These are phyloP conservation scores for Triticum turgidum DNA, from an alignment of 176 grass and related monocot species.

Conservation along the genomic window DNA sequence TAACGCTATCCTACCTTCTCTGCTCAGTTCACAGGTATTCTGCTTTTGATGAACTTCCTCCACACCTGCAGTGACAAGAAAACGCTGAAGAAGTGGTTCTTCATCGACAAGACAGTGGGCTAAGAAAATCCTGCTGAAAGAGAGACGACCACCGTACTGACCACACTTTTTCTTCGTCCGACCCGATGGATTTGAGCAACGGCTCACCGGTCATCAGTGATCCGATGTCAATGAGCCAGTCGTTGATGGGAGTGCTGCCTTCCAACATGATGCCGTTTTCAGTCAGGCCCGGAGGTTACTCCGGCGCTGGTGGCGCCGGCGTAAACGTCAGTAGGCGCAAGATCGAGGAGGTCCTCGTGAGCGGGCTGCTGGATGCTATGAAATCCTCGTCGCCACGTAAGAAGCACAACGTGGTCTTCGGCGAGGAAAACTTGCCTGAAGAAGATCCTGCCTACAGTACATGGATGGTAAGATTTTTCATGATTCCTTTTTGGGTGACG, in stretches of 20 bases:
- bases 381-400: slow-evolving; percentile 82
- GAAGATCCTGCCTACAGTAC: slow-evolving; percentile 48
- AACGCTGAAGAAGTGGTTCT: slow-evolving; percentile 92
- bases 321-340: slow-evolving; percentile 46
- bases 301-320: slow-evolving; percentile 45
- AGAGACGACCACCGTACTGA: slow-evolving; percentile 14
- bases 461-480: slow-evolving; percentile 48
- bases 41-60: slow-evolving; percentile 63
- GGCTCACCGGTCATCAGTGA: slow-evolving; percentile 77
- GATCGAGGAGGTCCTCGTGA: slow-evolving; percentile 68
- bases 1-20: slow-evolving; percentile 1
- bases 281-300: slow-evolving; percentile 42
- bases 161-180: slow-evolving; percentile 1
- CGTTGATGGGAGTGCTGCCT: slow-evolving; percentile 45
- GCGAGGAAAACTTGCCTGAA: slow-evolving; percentile 29
- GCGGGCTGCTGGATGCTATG: slow-evolving; percentile 81
- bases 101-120: slow-evolving; percentile 87
- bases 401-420: slow-evolving; percentile 51
- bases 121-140: slow-evolving; percentile 34
- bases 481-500: neutral
- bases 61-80: slow-evolving; percentile 79
- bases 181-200: slow-evolving; percentile 69
- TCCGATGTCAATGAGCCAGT: slow-evolving; percentile 42
- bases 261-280: slow-evolving; percentile 67
- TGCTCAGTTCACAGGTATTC: slow-evolving; percentile 54